Conservation (phyloP, 1,284 basidiomycete genomes). For the Rhodotorula sp. region DNA sequence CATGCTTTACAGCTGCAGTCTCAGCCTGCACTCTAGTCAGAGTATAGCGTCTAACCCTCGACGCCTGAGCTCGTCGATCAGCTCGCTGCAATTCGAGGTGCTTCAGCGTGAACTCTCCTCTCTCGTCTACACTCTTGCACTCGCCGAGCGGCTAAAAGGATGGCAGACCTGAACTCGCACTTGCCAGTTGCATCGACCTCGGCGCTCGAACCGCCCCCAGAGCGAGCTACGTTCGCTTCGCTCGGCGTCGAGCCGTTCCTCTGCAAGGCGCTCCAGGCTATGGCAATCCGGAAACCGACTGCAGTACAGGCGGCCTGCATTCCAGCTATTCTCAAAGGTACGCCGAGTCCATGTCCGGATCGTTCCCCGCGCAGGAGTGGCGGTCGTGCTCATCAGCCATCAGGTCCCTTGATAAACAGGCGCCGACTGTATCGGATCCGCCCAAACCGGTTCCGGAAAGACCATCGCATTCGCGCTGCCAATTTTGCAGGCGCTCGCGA, state of each 20-base stretch:
- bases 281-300: slow-evolving; percentile 84
- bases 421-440: slow-evolving; percentile 91
- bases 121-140: background rate
- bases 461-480: slow-evolving; percentile 96
- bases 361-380: background rate
- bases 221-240: slow-evolving; percentile 56
- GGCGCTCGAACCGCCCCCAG: background rate
- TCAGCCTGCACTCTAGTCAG: background rate
- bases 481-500: slow-evolving; percentile 81
- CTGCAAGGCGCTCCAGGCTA: slow-evolving; percentile 66
- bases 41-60: background rate
- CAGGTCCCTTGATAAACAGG: slow-evolving; percentile 53
- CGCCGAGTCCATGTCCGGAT: slow-evolving; percentile 42
- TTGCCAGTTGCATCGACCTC: background rate
- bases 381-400: slow-evolving; percentile 42
- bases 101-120: background rate
- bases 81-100: too few species aligned
- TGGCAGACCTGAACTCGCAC: background rate
- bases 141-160: background rate
- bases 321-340: slow-evolving; percentile 76
- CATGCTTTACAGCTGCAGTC: background rate
- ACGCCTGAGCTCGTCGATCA: background rate
- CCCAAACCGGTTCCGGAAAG: slow-evolving; percentile 97
- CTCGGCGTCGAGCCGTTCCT: slow-evolving; percentile 74
- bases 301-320: slow-evolving; percentile 88